Evolutionary conservation across 2,329 filamentous ascomycete species (phyloP).

Genomic region (Amesomyces nigricolor): DNA sequence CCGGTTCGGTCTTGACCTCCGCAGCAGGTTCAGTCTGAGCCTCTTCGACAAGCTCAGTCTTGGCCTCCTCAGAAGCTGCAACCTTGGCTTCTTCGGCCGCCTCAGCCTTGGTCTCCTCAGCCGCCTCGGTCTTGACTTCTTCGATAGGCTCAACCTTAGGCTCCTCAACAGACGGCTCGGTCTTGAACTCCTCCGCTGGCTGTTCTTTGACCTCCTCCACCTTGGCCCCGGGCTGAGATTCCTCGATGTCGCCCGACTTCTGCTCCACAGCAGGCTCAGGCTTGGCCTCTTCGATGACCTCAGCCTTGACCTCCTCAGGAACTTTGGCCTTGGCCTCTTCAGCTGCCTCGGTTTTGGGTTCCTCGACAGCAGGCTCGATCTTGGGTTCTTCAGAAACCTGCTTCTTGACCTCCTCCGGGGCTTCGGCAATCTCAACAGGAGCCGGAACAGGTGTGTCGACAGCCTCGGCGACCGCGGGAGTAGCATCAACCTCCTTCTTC

Average conservation of each 20-base stretch:
- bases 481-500: no score
- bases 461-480: no score
- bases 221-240: no score
- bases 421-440: background rate
- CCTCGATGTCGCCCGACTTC: no score
- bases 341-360: background rate
- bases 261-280: background rate
- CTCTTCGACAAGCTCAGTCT: background rate
- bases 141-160: conserved; percentile 6
- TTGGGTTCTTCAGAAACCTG: background rate
- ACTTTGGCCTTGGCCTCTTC: no score
- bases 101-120: conserved; percentile 3
- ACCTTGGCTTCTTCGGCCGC: background rate
- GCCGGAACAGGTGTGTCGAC: background rate
- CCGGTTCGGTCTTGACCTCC: background rate
- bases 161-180: background rate
- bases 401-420: no score
- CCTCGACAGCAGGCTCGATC: background rate
- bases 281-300: background rate
- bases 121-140: no score
- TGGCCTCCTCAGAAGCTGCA: background rate
- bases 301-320: background rate
- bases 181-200: background rate
- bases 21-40: background rate
- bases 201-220: no score